Conservation (phyloP, 1,284 basidiomycete genomes). For the Phaffia rhodozyma region DNA sequence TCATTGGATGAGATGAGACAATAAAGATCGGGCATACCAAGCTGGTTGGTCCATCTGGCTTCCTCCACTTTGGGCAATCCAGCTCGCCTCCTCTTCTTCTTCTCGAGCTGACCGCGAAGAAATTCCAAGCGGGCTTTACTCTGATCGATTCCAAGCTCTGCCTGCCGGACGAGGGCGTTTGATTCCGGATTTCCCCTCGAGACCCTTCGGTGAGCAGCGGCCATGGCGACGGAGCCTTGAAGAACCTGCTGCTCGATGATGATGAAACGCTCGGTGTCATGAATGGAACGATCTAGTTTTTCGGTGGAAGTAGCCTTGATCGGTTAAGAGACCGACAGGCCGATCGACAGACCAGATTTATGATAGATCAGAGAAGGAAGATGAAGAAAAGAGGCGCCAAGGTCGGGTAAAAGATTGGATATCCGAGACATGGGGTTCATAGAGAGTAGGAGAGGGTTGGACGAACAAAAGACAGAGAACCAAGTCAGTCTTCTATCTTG, state of each 20-base stretch:
- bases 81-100: slow-evolving; percentile 15
- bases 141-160: slow-evolving; percentile 14
- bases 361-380: too few relatives aligned
- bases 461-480: too few relatives aligned
- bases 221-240: slow-evolving; percentile 8
- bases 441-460: too few relatives aligned
- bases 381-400: too few relatives aligned
- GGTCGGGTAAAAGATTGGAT: too few relatives aligned
- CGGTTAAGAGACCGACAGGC: too few relatives aligned
- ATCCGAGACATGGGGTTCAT: too few relatives aligned
- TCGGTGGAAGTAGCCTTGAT: slow-evolving; percentile 1
- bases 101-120: slow-evolving; percentile 15
- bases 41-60: slow-evolving; percentile 18
- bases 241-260: slow-evolving; percentile 16
- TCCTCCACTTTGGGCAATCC: slow-evolving; percentile 13
- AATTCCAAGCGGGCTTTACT: slow-evolving; percentile 14
- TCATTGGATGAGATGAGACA: background rate
- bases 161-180: slow-evolving; percentile 15
- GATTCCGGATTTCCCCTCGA: slow-evolving; percentile 7
- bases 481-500: too few relatives aligned
- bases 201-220: slow-evolving; percentile 8
- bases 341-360: too few relatives aligned
- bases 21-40: slow-evolving; percentile 2
- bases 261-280: slow-evolving; percentile 18
- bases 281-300: slow-evolving; percentile 17